phyloP scores from a whole-genome alignment of 2,329 filamentous ascomycete species.

The Colletotrichum spinosum region DNA sequence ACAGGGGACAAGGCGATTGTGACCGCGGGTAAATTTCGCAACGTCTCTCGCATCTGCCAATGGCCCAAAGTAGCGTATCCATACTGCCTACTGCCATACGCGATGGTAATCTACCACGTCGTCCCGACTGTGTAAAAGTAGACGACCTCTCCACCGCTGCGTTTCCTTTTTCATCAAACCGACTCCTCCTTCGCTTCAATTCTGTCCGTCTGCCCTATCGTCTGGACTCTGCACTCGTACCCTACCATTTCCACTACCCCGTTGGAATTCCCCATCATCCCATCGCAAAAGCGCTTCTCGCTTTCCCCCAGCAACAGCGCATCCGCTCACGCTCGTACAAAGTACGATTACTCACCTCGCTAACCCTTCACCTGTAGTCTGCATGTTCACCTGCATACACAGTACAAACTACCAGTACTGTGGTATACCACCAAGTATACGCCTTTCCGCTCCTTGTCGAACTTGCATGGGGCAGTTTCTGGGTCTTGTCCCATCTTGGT shows the following conservation, averaged over 20 bases:
- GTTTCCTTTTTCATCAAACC: conserved; percentile 11
- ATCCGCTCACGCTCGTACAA: not conserved
- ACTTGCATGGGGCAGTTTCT: no score
- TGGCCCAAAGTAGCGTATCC: no score
- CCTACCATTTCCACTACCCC: not conserved
- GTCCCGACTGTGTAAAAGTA: not conserved
- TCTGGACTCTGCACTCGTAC: not conserved
- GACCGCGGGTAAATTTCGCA: not conserved
- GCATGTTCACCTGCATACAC: not conserved
- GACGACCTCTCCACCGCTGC: not conserved
- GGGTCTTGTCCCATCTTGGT: no score
- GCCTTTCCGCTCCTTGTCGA: no score
- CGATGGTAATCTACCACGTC: not conserved
- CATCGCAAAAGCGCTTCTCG: no score
- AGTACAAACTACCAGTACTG: not conserved
- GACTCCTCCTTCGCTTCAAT: not conserved
- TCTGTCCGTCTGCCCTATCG: no score
- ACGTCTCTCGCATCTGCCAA: no score
- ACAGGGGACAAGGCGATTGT: no score
- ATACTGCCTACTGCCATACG: not conserved
- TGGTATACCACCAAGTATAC: no score
- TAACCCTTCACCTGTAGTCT: not conserved
- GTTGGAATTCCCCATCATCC: no score
- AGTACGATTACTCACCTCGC: not conserved
- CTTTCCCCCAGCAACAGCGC: no score